Evolutionary conservation across 2,329 filamentous ascomycete genomes (phyloP), one percentile per base, ranked within the genome.

Genomic region (Sarocladium strictum): DNA sequence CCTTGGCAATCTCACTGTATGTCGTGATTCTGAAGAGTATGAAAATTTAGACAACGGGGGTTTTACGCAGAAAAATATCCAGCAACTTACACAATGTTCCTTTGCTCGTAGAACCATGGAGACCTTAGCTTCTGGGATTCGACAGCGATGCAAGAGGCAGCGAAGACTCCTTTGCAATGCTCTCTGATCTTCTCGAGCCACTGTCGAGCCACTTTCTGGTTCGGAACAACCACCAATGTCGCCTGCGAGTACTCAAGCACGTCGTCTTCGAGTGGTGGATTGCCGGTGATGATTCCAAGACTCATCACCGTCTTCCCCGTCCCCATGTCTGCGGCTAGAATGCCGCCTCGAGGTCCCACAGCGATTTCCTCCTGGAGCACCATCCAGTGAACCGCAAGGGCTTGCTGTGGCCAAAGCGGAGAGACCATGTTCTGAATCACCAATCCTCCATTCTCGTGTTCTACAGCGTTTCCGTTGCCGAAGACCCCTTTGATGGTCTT

Each of bases 251-350:
- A 77, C 0, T 61, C 56, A 0, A 50, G 29, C 0, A 51, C 49
- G 3, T 77, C 69, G 19, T 76, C 69, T 10, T 71, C 56, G 0
- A 69, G 60, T 0, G 72, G 76, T 0, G 73, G 75, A 10, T 85
- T 78, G 1, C 80, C 79, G 1, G 87, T 73, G 55, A 94, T 86
- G 29, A 94, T 76, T 1, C 89, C 81, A n/a, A 96, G 75, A 24
- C 84, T 83, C 60, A 89, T 87, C 11, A 96, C 83, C 15, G 84
- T 87, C 65, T 87, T 87, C 0, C 84, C 84, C 0, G 87, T 64
- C 0, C 84, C 84, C 81, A 86, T 85, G 24, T 77, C 76, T 60
- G 87, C 83, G 0, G 78, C 80, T 0, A 86, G 60, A 1, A 87
- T 70, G 0, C 83, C 84, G 2, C 84, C 84, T 61, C 83, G 84